Evolutionary conservation across 192 early-diverging fungal genomes (phyloP).

Genomic region (Coemansia sp.): DNA sequence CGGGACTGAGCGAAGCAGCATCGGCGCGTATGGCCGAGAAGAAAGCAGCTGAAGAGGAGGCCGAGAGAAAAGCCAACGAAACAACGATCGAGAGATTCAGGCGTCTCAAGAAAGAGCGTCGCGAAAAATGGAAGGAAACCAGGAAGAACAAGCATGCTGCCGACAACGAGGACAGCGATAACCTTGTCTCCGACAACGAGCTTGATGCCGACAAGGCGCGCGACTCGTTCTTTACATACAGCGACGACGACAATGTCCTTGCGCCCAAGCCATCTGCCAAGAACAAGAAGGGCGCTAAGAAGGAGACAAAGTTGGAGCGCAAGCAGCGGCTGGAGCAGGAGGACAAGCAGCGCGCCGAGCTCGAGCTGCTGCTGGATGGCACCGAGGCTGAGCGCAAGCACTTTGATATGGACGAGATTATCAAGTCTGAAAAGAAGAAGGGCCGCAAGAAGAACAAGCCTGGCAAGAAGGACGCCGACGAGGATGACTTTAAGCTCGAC

Average conservation of each 20-base stretch:
- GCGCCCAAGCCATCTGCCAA: neutral
- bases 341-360: conserved; percentile 64
- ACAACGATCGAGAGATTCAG: conserved; percentile 81
- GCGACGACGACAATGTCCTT: conserved; percentile 30
- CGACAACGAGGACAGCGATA: conserved; percentile 46
- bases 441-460: conserved; percentile 51
- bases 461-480: conserved; percentile 54
- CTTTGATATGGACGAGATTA: conserved; percentile 84
- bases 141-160: conserved; percentile 18
- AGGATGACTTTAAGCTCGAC: conserved; percentile 85
- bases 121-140: conserved; percentile 57
- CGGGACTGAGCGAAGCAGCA: conserved; percentile 77
- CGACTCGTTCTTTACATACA: conserved; percentile 57
- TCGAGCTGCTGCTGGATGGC: conserved; percentile 82
- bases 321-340: conserved; percentile 59
- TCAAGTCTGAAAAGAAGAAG: conserved; percentile 81
- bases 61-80: conserved; percentile 54
- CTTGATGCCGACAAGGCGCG: conserved; percentile 49
- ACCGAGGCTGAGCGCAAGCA: conserved; percentile 60
- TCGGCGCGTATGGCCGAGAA: conserved; percentile 53
- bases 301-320: conserved; percentile 49
- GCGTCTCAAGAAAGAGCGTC: conserved; percentile 81
- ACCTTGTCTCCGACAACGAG: conserved; percentile 59
- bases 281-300: conserved; percentile 38
- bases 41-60: conserved; percentile 53